Conservation (phyloP, 148 eudicot genomes). For the Fagopyrum esculentum region DNA sequence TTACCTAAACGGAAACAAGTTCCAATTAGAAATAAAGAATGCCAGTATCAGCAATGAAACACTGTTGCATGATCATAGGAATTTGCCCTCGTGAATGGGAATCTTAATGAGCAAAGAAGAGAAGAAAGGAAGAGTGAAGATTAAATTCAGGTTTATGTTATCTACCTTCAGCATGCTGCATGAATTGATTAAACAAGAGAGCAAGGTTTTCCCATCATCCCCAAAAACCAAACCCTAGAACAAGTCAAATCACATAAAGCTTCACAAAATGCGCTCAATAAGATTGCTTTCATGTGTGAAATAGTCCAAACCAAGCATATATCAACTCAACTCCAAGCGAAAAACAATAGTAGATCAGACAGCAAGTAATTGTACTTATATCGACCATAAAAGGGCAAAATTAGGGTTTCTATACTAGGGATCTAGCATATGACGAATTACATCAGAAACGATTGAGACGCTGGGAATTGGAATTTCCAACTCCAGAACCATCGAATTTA, state of each 20-base stretch:
- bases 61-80: too few relatives aligned
- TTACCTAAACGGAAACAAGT: too few relatives aligned
- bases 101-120: too few relatives aligned
- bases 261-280: not conserved
- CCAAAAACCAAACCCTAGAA: not conserved
- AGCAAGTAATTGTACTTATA: not conserved
- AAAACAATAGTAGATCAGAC: not conserved
- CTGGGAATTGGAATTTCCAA: not conserved
- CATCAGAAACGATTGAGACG: not conserved
- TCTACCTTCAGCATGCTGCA: too few relatives aligned
- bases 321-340: too few relatives aligned
- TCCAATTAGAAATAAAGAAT: too few relatives aligned
- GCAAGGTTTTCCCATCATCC: too few relatives aligned
- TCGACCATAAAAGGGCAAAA: not conserved
- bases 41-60: too few relatives aligned
- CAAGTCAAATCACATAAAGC: not conserved
- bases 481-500: not conserved
- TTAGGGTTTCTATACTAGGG: not conserved
- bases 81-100: too few relatives aligned
- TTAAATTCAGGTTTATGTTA: too few relatives aligned
- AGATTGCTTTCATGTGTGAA: not conserved
- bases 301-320: not conserved
- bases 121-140: too few relatives aligned
- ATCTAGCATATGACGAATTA: not conserved
- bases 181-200: too few relatives aligned